These are phyloP conservation scores for Filobasidium floriforme DNA, from an alignment of 768 basidiomycete species.

Conservation along the genomic window DNA sequence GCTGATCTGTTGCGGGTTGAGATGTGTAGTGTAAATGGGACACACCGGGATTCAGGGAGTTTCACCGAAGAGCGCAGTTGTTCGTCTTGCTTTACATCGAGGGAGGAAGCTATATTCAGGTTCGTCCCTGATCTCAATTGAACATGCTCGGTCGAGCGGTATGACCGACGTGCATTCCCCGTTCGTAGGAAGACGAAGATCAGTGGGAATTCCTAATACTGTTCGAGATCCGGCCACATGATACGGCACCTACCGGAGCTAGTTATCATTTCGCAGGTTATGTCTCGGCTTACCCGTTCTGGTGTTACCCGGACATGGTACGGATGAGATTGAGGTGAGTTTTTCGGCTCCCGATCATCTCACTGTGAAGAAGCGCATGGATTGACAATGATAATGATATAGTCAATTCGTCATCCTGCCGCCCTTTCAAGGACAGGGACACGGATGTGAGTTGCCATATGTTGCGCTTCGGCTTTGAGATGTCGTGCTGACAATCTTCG, in stretches of 20 bases:
- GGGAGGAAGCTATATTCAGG: conserved; percentile 81
- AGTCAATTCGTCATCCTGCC: conserved; percentile 92
- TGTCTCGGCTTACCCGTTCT: conserved; percentile 89
- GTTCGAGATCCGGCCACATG: conserved; percentile 77
- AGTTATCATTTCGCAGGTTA: conserved; percentile 93
- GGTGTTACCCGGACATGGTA: conserved; percentile 84
- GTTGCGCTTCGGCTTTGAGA: background rate
- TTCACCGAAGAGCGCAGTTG: conserved; percentile 84
- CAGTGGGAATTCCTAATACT: conserved; percentile 51
- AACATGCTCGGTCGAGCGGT: background rate
- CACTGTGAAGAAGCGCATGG: conserved; percentile 4
- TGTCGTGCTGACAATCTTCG: background rate
- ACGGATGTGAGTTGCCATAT: conserved; percentile 63
- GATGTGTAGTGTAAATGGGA: conserved; percentile 63
- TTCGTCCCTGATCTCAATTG: conserved; percentile 17
- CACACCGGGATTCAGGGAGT: conserved; percentile 80
- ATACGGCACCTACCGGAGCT: conserved; percentile 37
- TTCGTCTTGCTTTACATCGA: conserved; percentile 94
- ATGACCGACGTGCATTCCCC: background rate
- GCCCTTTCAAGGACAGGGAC: conserved; percentile 79
- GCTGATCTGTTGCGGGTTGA: background rate
- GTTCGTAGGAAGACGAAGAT: conserved; percentile 15
- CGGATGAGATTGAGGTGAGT: conserved; percentile 75
- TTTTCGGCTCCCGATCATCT: background rate
- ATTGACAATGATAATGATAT: conserved; percentile 5